Evolutionary conservation across 2,329 filamentous ascomycete genomes (phyloP), one percentile per base, ranked within the genome.

Genomic region (Penicillium freii): DNA sequence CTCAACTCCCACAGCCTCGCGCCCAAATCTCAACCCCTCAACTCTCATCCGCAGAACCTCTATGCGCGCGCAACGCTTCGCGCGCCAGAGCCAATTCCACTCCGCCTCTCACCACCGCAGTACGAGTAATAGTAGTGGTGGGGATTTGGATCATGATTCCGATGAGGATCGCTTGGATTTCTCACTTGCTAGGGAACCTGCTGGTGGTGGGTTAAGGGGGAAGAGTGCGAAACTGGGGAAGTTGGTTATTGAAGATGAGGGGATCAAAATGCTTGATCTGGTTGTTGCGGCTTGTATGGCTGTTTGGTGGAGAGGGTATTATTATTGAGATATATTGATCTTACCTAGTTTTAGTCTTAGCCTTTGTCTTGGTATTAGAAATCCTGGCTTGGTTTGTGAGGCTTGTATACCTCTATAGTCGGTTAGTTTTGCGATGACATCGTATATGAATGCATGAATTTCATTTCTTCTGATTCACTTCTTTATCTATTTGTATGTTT

Each of bases 151-250:
- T 11, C 19, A 25, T 38, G 54, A 56, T 25, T 66, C 61, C 10
- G 71, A 75, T 34, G 71, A 77, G 33, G 75, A 80, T 21, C 71
- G 82, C 64, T 78, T 93, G 52, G 89, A 93, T 69, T 72, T 94
- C 3, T 88, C 86, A 23, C 80, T 97, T 0, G 93, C 92, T 0
- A 84, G 85, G 62, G 93, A 97, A 73, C 85, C 84, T 55, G 92
- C 92, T 0, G 93, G 93, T 1, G 93, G 93, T 23, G 93, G 93
- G 0, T 88, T 90, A 69, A 83, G 88, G 44, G 93, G 93, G 0
- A 92, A 90, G 72, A 85, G 90, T 68, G 92, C 91, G 4, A 99
- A 99, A 78, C 78, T 99, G 66, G 94, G 93, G 0, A 99, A 97
- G 75, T 78, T 99, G 51, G 91, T 97, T 51, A 83, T 99, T 38